Evolutionary conservation across 2,329 filamentous ascomycete genomes (phyloP).

Genomic region (Tolypocladium tundrense): DNA sequence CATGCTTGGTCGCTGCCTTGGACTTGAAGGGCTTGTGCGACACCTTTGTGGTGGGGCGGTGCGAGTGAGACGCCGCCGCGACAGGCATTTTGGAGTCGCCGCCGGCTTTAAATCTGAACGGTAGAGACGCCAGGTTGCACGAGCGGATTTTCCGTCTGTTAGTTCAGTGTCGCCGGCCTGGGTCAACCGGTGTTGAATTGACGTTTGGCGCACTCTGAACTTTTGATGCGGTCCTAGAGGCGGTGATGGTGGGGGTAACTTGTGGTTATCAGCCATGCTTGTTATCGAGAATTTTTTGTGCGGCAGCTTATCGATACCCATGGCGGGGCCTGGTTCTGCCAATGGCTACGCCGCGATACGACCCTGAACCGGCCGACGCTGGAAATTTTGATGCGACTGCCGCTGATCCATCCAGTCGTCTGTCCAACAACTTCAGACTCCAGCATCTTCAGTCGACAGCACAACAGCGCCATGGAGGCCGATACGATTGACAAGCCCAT

Average conservation of each 20-base stretch:
- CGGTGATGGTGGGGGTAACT: slow-evolving; percentile 22
- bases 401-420: slow-evolving; percentile 3
- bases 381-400: slow-evolving; percentile 23
- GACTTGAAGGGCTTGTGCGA: slow-evolving; percentile 88
- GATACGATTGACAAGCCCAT: slow-evolving; percentile 23
- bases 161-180: background rate
- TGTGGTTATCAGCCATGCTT: slow-evolving; percentile 7
- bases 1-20: slow-evolving; percentile 78
- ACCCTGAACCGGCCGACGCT: slow-evolving; percentile 9
- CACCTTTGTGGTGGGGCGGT: slow-evolving; percentile 85
- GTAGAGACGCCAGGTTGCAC: slow-evolving; percentile 58
- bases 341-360: slow-evolving; percentile 18
- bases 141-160: background rate
- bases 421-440: background rate
- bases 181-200: background rate
- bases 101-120: slow-evolving; percentile 82
- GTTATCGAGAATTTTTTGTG: slow-evolving; percentile 28
- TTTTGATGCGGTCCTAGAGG: background rate
- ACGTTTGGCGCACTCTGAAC: background rate
- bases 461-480: slow-evolving; percentile 24
- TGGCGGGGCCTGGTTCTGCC: slow-evolving; percentile 6
- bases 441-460: slow-evolving; percentile 6
- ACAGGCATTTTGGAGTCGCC: slow-evolving; percentile 65
- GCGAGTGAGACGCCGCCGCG: slow-evolving; percentile 61
- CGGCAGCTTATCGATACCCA: slow-evolving; percentile 24